Evolutionary conservation across 2,329 filamentous ascomycete species (phyloP), one percentile per base, ranked within the genome.

Genomic region (Curvularia sp.): DNA sequence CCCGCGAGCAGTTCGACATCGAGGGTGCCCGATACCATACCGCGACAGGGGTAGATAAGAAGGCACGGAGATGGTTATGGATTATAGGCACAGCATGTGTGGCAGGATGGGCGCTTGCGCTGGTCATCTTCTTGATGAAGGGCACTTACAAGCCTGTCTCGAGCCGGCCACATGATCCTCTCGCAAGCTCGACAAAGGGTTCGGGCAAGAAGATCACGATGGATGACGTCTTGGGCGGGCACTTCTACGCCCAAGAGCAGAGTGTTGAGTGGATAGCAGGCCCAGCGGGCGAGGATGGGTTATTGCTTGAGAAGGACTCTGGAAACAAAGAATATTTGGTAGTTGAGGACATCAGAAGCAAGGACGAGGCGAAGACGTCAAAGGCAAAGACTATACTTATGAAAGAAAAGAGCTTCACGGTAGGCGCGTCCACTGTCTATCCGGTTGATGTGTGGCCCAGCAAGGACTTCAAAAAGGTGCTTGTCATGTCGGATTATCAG

Each of bases 401-500:
- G 87, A 86, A 92, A 76, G 76, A 84, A 12, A 73, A 80, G 0
- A 77, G 73, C 41, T 92, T 99, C 69, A 74, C 80, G 18, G 88
- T 88, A 55, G 82, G 82, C 8, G 85, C 82, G 10, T 75, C 81
- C 49, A 77, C 76, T 15, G 80, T 92, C 64, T 74, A 70, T n/a
- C 88, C 91, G 0, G 77, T 77, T 13, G 82, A 85, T 66, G 85
- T 87, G 3, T 89, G 86, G 82, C 92, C 95, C 2, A 97, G 92
- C 72, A 86, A 88, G 27, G 87, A 98, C 74, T 83, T 97, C 75
- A 92, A 88, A 70, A 94, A 91, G 74, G 92, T 99, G 3, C 83
- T 99, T 50, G 80, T 97, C n/a, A 84, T 88, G 49, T 92, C 92
- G 8, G 82, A 92, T 51, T 74, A 81, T 21, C 79, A 91, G 75